Conservation (phyloP, 805 yeast genomes). For the Pichia insulana region DNA sequence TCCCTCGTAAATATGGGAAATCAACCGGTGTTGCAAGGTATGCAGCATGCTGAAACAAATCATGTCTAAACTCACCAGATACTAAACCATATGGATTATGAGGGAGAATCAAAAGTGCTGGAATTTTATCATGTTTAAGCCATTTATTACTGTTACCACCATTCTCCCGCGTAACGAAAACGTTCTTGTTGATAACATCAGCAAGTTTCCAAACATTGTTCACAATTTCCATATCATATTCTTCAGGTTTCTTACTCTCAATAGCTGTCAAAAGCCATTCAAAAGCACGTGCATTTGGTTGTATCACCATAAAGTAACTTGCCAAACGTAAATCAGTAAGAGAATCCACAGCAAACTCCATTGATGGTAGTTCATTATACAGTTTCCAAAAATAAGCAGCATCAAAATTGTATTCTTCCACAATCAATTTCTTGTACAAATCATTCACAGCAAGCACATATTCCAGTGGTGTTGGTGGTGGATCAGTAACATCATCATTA, state of each 20-base stretch:
- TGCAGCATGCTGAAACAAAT: constrained; percentile 29
- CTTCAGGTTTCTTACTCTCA: constrained; percentile 24
- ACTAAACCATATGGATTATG: constrained; percentile 43
- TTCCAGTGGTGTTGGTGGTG: constrained; percentile 16
- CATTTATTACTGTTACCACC: constrained; percentile 7
- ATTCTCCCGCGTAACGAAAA: constrained; percentile 1
- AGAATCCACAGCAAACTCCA: constrained; percentile 10
- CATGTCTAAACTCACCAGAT: constrained; percentile 38
- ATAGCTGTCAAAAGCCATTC: constrained; percentile 19
- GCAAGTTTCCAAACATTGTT: constrained; percentile 29
- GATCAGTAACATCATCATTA: neutral
- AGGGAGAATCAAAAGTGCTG: constrained; percentile 35
- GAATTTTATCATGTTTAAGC: constrained; percentile 12
- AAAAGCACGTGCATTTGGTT: constrained; percentile 31
- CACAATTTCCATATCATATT: constrained; percentile 48
- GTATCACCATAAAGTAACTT: constrained; percentile 52
- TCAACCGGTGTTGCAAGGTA: constrained; percentile 38
- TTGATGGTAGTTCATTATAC: constrained; percentile 33
- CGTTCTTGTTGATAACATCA: constrained; percentile 12
- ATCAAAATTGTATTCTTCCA: constrained; percentile 7
- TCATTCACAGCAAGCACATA: constrained; percentile 15
- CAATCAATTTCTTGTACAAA: constrained; percentile 13
- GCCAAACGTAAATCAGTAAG: constrained; percentile 22
- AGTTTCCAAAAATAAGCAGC: constrained; percentile 14
- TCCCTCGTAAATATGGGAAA: constrained; percentile 21